Conservation (phyloP, 768 basidiomycete genomes). For the Trichaptum fuscoviolaceum region DNA sequence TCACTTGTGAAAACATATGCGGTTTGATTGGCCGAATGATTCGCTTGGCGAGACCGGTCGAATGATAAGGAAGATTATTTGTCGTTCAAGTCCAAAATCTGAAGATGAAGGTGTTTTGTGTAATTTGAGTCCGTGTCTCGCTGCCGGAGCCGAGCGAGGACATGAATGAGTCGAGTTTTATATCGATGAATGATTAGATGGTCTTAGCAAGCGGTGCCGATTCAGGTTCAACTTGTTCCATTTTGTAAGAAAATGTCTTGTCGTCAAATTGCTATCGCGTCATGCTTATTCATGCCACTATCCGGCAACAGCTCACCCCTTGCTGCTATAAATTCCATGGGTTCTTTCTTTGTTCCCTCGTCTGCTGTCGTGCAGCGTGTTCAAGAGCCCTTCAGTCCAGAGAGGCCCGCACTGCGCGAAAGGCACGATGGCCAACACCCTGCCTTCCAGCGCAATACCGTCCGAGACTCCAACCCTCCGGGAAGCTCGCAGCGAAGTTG, state of each 20-base stretch:
- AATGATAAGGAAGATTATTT: background rate
- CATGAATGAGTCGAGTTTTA: background rate
- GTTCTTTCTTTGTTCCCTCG: background rate
- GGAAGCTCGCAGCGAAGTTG: slow-evolving; percentile 8
- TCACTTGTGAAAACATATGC: too few relatives aligned
- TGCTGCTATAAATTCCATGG: background rate
- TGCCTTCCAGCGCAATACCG: background rate
- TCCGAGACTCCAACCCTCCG: slow-evolving; percentile 1
- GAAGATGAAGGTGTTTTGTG: background rate
- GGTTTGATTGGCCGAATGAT: background rate
- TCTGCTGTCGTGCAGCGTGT: background rate
- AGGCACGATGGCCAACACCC: background rate
- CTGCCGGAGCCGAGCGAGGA: background rate
- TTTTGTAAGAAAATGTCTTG: background rate
- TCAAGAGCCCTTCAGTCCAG: background rate
- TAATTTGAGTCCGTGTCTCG: background rate
- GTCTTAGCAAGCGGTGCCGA: background rate
- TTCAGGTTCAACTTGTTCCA: too few relatives aligned
- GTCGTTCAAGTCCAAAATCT: background rate
- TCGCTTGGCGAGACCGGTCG: background rate
- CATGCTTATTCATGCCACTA: background rate
- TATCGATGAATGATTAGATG: background rate
- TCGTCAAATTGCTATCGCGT: background rate
- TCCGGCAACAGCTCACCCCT: background rate
- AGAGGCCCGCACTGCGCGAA: background rate